Conservation (phyloP, 2,329 filamentous ascomycete genomes). For the Aspergillus persii region DNA sequence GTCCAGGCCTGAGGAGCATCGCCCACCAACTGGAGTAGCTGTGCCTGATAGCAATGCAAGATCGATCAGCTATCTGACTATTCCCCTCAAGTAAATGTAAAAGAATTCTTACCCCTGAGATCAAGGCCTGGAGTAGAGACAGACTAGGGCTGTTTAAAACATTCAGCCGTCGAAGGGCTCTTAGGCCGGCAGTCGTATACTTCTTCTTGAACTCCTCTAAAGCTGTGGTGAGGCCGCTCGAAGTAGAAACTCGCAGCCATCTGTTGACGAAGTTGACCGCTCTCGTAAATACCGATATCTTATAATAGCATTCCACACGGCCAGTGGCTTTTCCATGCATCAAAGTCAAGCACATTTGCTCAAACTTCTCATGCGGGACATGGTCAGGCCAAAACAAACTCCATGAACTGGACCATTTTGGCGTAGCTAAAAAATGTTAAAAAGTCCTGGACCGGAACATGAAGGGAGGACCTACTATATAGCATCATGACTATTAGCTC, state of each 20-base stretch:
- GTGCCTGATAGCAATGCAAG: background rate
- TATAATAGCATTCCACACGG: background rate
- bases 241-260: background rate
- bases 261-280: background rate
- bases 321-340: background rate
- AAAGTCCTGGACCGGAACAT: background rate
- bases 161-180: background rate
- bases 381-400: background rate
- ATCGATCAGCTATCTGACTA: background rate
- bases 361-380: background rate
- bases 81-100: background rate
- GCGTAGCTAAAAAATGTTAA: background rate
- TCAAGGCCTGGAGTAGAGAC: background rate
- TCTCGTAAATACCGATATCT: background rate
- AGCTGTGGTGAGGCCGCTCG: background rate
- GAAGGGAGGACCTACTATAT: background rate
- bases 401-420: background rate
- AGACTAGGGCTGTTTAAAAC: background rate
- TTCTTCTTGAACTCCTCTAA: background rate
- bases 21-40: background rate
- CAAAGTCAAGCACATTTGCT: background rate
- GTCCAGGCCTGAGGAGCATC: slow-evolving; percentile 1
- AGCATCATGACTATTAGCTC: background rate
- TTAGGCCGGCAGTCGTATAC: background rate
- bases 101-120: background rate